Evolutionary conservation across 2,329 filamentous ascomycete species (phyloP).

Genomic region (Trichoderma brevicompactum): DNA sequence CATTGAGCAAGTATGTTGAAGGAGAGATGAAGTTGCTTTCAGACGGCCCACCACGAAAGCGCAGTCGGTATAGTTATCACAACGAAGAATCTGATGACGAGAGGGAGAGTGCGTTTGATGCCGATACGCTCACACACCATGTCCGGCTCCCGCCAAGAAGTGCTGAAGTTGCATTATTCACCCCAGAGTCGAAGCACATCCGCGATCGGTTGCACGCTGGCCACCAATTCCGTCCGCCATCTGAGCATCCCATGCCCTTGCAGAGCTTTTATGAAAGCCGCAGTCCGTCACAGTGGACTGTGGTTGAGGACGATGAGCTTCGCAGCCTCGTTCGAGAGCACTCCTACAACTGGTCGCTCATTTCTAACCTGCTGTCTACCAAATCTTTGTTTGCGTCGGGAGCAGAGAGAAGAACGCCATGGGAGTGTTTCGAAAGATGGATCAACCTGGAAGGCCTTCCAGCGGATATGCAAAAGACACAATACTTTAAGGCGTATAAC

Average conservation of each 20-base stretch:
- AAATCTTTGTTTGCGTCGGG: slow-evolving; percentile 81
- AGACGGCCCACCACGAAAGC: slow-evolving; percentile 70
- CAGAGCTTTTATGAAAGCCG: slow-evolving; percentile 89
- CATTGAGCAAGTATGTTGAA: slow-evolving; percentile 84
- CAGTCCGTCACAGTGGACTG: slow-evolving; percentile 87
- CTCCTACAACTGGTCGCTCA: slow-evolving; percentile 97
- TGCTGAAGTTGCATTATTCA: slow-evolving; percentile 82
- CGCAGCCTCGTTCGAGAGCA: slow-evolving; percentile 85
- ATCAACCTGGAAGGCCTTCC: slow-evolving; percentile 88
- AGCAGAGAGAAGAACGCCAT: slow-evolving; percentile 87
- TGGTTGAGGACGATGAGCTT: slow-evolving; percentile 87
- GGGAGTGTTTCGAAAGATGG: slow-evolving; percentile 99
- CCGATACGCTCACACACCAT: slow-evolving; percentile 53
- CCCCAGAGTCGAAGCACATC: slow-evolving; percentile 85
- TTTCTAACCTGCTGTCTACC: slow-evolving; percentile 76
- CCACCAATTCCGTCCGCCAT: slow-evolving; percentile 91
- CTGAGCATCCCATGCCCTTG: slow-evolving; percentile 87
- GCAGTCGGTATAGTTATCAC: slow-evolving; percentile 80
- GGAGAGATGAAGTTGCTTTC: slow-evolving; percentile 74
- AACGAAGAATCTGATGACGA: slow-evolving; percentile 72
- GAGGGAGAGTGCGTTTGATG: slow-evolving; percentile 59
- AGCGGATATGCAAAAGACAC: slow-evolving; percentile 90
- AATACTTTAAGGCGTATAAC: slow-evolving; percentile 83
- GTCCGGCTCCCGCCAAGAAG: slow-evolving; percentile 68
- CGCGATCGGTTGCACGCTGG: slow-evolving; percentile 87